Evolutionary conservation across 352 stramenopile genomes (phyloP), one percentile per base, ranked within the genome.

Genomic region (Pythium oligandrum): DNA sequence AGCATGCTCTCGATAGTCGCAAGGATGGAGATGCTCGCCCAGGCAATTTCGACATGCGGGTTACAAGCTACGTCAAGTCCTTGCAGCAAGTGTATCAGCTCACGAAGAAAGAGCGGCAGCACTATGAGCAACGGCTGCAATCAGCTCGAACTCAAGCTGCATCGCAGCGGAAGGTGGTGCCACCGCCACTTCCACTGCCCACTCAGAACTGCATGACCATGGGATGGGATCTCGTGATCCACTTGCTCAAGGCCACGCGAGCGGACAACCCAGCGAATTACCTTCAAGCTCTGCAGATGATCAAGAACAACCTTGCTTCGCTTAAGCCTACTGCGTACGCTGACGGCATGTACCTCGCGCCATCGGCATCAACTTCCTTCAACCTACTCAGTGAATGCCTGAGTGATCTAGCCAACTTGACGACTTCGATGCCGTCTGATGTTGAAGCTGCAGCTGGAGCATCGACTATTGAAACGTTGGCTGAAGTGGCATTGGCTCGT

Each of bases 191-290:
- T 12, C 84, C 82, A 33, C 48, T 93, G 36, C 84, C 84, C 11
- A 95, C 84, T 17, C 82, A 95, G 51, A 93, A 84, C 55, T 93
- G 82, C 51, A 65, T 95, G 64, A 66, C 71, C 3, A 90, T 95
- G 73, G 82, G 84, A 6, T 93, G 84, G 84, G 82, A 93, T 26
- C 63, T 95, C 31, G 80, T 81, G 30, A 59, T 88, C 1, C 77
- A 87, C 36, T 58, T 95, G 50, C 63, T 95, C 8, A 78, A 75
- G 45, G 78, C 84, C 2, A 93, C 84, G 3, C 67, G 70, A 26
- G 66, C 55, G 32, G 79, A 87, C 17, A 90, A 90, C 43, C 69
- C 75, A 6, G 53, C 71, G 11, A 75, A 88, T 51, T 95, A 95
- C 43, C 50, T 84, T 26, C 62, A 68, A 38, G 82, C 84, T 8